phyloP scores from a whole-genome alignment of 108 stramenopile species.

The Discostella stelligeroides region DNA sequence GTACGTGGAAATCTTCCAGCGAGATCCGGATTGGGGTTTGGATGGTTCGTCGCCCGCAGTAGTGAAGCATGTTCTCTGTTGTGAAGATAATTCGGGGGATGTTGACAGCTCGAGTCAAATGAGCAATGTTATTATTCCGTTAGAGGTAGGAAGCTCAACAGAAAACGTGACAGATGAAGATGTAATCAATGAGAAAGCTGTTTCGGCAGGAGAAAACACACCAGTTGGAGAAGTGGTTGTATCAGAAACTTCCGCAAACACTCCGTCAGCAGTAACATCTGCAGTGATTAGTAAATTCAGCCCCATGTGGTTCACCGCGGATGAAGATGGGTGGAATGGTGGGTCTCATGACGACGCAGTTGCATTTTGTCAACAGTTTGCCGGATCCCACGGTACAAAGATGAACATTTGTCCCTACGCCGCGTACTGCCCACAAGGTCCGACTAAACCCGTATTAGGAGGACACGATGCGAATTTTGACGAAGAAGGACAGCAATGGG shows the following conservation, averaged over 20 bases:
- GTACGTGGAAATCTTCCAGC: slow-evolving; percentile 27
- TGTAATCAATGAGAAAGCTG: background rate
- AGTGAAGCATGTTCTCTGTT: slow-evolving; percentile 47
- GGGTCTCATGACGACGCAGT: slow-evolving; percentile 38
- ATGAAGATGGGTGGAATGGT: slow-evolving; percentile 30
- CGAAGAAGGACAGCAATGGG: slow-evolving; percentile 40
- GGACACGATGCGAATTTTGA: slow-evolving; percentile 20
- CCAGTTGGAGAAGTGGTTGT: too few species aligned
- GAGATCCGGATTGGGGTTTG: slow-evolving; percentile 37
- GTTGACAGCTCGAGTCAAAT: background rate
- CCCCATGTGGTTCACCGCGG: slow-evolving; percentile 28
- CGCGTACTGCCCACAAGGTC: slow-evolving; percentile 46
- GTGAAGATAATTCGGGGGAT: slow-evolving; percentile 8
- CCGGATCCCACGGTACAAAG: slow-evolving; percentile 7
- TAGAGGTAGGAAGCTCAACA: background rate
- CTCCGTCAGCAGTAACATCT: background rate
- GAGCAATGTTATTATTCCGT: background rate
- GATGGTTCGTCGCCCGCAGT: slow-evolving; percentile 37
- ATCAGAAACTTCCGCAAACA: slow-evolving; percentile 1
- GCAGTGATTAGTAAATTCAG: slow-evolving; percentile 17
- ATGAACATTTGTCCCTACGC: slow-evolving; percentile 48
- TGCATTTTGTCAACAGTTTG: slow-evolving; percentile 18
- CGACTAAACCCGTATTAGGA: slow-evolving; percentile 18
- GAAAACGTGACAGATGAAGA: background rate
- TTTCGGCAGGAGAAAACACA: background rate